Conservation (phyloP, 352 stramenopile species). For the Thraustotheca clavata region DNA sequence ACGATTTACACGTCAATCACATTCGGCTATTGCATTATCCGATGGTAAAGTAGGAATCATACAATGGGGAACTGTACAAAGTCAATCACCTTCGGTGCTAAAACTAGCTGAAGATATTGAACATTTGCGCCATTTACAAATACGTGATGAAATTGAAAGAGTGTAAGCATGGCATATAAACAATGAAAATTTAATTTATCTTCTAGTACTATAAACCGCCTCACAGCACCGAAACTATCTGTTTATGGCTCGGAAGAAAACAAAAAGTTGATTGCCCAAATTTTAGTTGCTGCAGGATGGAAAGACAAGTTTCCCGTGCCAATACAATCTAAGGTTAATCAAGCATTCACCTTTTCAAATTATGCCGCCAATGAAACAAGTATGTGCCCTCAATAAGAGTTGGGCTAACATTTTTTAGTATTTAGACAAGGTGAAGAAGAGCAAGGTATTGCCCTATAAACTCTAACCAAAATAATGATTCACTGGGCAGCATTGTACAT, state of each 20-base stretch:
- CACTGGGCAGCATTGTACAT: constrained; percentile 12
- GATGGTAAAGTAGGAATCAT: constrained; percentile 13
- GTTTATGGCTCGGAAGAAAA: too few species aligned
- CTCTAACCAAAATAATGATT: not conserved
- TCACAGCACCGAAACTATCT: too few species aligned
- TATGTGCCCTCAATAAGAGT: too few species aligned
- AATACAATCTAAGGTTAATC: not conserved
- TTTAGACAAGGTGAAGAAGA: constrained; percentile 8
- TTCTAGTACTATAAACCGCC: too few species aligned
- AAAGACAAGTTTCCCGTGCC: constrained; percentile 12
- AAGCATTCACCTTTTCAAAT: not conserved
- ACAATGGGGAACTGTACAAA: not conserved
- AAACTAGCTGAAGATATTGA: not conserved
- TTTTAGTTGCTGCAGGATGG: not conserved
- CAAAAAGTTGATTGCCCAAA: not conserved
- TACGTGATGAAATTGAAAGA: too few species aligned
- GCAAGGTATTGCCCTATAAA: not conserved
- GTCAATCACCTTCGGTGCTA: not conserved
- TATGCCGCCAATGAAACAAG: not conserved
- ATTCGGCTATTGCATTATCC: constrained; percentile 1
- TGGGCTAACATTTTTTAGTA: constrained; percentile 2
- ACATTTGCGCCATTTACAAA: constrained; percentile 1
- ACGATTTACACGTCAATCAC: not conserved
- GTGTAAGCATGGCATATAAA: not conserved
- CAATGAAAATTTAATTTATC: not conserved